Conservation (phyloP, 352 stramenopile genomes). For the Phytophthora quininea region DNA sequence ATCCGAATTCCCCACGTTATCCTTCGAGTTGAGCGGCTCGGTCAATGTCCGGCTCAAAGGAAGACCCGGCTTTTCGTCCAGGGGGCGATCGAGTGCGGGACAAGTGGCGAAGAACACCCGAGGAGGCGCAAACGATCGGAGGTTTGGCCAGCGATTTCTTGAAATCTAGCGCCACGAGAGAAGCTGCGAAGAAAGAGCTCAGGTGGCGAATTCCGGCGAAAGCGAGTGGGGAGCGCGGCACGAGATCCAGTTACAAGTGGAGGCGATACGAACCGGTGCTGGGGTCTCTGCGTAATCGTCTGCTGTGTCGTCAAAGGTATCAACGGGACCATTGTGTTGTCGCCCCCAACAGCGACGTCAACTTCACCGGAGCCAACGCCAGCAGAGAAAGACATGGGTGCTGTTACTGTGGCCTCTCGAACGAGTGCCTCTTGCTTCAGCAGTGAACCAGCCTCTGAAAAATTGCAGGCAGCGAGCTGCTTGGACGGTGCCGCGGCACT, state of each 20-base stretch:
- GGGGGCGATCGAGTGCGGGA: slow-evolving; percentile 21
- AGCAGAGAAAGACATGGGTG: slow-evolving; percentile 8
- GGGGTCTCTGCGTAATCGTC: slow-evolving; percentile 9
- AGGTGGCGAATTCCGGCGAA: slow-evolving; percentile 70
- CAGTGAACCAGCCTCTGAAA: slow-evolving; percentile 15
- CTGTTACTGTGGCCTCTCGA: slow-evolving; percentile 30
- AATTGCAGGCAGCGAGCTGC: slow-evolving; percentile 27
- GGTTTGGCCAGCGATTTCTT: slow-evolving; percentile 22
- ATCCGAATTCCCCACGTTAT: neutral
- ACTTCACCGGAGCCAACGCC: neutral
- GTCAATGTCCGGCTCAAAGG: slow-evolving; percentile 24
- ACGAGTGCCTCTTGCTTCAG: slow-evolving; percentile 33
- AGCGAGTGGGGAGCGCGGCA: slow-evolving; percentile 35
- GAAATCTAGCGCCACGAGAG: slow-evolving; percentile 33
- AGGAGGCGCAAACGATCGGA: slow-evolving; percentile 49
- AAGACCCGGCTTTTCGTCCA: slow-evolving; percentile 16
- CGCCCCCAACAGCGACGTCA: neutral
- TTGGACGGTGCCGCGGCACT: slow-evolving; percentile 9
- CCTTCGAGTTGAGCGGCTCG: slow-evolving; percentile 19
- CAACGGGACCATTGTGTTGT: slow-evolving; percentile 2
- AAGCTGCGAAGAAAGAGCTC: slow-evolving; percentile 69
- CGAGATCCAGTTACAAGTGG: slow-evolving; percentile 55
- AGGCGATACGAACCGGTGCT: slow-evolving; percentile 55
- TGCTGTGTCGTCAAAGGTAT: slow-evolving; percentile 10
- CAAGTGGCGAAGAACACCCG: slow-evolving; percentile 32